phyloP scores from a whole-genome alignment of 169 alveolate genomes.

The Toxoplasma gondii region DNA sequence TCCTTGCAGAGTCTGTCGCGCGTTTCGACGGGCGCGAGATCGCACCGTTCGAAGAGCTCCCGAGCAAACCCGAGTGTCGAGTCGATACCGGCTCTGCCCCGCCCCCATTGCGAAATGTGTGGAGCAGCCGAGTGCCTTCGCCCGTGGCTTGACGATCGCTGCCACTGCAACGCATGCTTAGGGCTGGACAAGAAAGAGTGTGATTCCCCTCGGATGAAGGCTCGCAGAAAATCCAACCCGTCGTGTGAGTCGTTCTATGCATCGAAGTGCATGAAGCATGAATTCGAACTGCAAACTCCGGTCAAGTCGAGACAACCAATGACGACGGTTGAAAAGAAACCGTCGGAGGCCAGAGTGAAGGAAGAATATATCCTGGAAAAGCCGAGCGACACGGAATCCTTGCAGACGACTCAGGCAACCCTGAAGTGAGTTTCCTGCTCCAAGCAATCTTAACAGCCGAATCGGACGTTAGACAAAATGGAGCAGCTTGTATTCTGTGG shows the following conservation, averaged over 20 bases:
- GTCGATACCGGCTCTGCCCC: slow-evolving; percentile 5
- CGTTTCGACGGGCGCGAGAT: neutral
- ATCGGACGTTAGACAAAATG: no score
- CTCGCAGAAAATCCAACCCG: neutral
- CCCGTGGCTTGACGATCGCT: slow-evolving; percentile 22
- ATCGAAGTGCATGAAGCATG: neutral
- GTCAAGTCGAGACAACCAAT: neutral
- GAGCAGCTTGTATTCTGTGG: no score
- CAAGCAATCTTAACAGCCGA: no score
- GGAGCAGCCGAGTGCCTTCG: slow-evolving; percentile 45
- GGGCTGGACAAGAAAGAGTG: neutral
- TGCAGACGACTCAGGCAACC: no score
- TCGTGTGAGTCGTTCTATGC: slow-evolving; percentile 28
- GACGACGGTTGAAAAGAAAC: neutral
- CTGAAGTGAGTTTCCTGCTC: no score
- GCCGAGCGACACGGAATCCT: no score
- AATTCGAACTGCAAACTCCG: neutral
- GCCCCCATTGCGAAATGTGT: slow-evolving; percentile 42
- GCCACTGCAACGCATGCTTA: slow-evolving; percentile 37
- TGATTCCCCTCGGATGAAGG: slow-evolving; percentile 20
- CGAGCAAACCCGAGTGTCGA: neutral
- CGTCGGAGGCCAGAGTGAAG: neutral
- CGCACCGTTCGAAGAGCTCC: slow-evolving; percentile 15
- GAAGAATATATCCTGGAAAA: neutral
- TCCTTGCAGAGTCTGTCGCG: no score